Percentiles rank a stretch among this genome's conserved stretches.
phyloP scores from a whole-genome alignment of 345 rosid species.

The Heritiera littoralis region DNA sequence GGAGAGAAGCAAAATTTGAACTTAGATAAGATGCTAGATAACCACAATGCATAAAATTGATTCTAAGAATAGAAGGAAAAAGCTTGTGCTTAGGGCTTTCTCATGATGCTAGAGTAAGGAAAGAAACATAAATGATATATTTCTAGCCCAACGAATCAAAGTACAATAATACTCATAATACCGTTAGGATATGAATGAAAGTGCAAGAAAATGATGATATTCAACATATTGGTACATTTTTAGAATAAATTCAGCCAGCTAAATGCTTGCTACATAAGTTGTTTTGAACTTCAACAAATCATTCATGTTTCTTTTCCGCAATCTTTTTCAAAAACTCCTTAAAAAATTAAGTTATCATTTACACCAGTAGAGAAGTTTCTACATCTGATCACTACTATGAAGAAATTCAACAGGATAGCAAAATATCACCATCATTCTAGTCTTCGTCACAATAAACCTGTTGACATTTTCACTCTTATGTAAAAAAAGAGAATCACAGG shows the following conservation, averaged over 20 bases:
- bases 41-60: neutral
- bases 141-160: neutral
- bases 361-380: neutral
- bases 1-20: neutral
- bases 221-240: neutral
- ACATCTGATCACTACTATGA: neutral
- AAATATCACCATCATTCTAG: neutral
- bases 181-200: neutral
- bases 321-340: neutral
- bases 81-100: neutral
- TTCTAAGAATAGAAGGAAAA: neutral
- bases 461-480: neutral
- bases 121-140: neutral
- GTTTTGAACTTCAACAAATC: neutral
- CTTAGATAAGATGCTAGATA: neutral
- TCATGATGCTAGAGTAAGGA: neutral
- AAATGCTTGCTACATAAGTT: neutral
- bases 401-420: neutral
- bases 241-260: neutral
- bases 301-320: neutral
- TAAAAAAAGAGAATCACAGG: neutral
- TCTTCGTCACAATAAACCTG: neutral
- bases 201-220: neutral
- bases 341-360: neutral
- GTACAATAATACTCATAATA: neutral